A percentile compares a stretch with the other conserved stretches of the same genome.
Evolutionary conservation across 345 rosid species (phyloP).

Genomic region (Carallia pectinifolia): DNA sequence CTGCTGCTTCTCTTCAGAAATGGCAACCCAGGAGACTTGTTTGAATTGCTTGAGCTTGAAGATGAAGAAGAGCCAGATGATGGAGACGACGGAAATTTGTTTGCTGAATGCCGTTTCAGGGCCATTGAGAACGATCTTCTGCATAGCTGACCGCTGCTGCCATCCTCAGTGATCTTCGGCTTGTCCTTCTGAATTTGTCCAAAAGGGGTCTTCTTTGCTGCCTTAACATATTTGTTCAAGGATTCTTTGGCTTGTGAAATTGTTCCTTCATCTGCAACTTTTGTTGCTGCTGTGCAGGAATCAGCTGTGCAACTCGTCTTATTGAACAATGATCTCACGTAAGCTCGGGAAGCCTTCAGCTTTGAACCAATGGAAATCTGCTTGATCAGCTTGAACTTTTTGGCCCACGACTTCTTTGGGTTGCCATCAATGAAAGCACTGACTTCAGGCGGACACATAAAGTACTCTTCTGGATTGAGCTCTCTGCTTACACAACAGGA

Average conservation of each 20-base stretch:
- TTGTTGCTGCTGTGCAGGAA: conserved; percentile 45
- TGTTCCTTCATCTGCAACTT: conserved; percentile 42
- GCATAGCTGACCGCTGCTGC: conserved; percentile 23
- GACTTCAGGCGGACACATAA: conserved; percentile 30
- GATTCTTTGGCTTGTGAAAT: conserved; percentile 34
- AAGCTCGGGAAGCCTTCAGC: conserved; percentile 76
- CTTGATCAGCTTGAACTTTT: conserved; percentile 44
- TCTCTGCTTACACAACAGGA: conserved; percentile 75
- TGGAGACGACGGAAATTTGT: conserved; percentile 12
- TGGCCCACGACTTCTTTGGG: conserved; percentile 65
- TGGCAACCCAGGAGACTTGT: conserved; percentile 16
- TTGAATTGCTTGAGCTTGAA: conserved; percentile 4
- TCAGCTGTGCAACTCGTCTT: conserved; percentile 67
- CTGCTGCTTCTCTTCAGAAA: conserved; percentile 31
- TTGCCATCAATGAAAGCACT: conserved; percentile 32
- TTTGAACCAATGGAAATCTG: conserved; percentile 55
- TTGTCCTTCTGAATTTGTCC: conserved; percentile 47
- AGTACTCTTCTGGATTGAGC: conserved; percentile 59
- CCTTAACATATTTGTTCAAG: conserved; percentile 24
- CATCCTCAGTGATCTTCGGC: conserved; percentile 21
- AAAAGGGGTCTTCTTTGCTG: conserved; percentile 35
- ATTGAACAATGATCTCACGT: conserved; percentile 58
- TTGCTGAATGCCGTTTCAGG: conserved; percentile 22
- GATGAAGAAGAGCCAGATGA: conserved; percentile 12
- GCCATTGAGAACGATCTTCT: conserved; percentile 35